Percentiles rank a stretch among this genome's conserved stretches.
phyloP scores from a whole-genome alignment of 805 yeast species.

The Nakazawaea peltata region DNA sequence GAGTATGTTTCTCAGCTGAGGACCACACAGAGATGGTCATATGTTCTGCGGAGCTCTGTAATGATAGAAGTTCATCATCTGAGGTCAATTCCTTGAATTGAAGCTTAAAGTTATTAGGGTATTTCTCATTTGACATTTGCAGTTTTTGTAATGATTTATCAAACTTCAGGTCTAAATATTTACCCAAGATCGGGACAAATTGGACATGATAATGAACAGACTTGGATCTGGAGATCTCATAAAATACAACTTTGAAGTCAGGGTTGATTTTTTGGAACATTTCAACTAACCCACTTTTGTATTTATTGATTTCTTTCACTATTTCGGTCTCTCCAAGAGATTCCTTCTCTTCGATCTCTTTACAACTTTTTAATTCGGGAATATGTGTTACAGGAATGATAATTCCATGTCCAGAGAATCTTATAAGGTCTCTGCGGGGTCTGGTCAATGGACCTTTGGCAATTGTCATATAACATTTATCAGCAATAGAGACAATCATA shows the following conservation, averaged over 20 bases:
- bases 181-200: conserved; percentile 57
- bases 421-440: conserved; percentile 32
- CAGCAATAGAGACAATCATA: conserved; percentile 72
- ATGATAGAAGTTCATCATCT: too few species aligned
- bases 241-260: conserved; percentile 48
- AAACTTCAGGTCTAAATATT: conserved; percentile 30
- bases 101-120: conserved; percentile 31
- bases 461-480: conserved; percentile 55
- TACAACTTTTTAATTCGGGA: conserved; percentile 28
- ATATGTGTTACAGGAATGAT: conserved; percentile 73
- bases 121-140: conserved; percentile 39
- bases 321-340: conserved; percentile 24
- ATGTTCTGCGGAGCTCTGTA: too few species aligned
- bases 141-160: conserved; percentile 37
- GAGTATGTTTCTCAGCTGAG: conserved; percentile 13
- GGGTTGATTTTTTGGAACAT: conserved; percentile 33
- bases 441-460: conserved; percentile 82
- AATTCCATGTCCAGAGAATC: conserved; percentile 75
- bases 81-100: conserved; percentile 24
- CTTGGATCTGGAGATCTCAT: conserved; percentile 56
- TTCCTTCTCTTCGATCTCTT: conserved; percentile 16
- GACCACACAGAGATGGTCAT: conserved; percentile 23
- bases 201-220: conserved; percentile 77
- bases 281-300: conserved; percentile 37
- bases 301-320: conserved; percentile 37